Evolutionary conservation across 2,329 filamentous ascomycete species (phyloP), one percentile per base, ranked within the genome.

Genomic region (Fusarium decemcellulare): DNA sequence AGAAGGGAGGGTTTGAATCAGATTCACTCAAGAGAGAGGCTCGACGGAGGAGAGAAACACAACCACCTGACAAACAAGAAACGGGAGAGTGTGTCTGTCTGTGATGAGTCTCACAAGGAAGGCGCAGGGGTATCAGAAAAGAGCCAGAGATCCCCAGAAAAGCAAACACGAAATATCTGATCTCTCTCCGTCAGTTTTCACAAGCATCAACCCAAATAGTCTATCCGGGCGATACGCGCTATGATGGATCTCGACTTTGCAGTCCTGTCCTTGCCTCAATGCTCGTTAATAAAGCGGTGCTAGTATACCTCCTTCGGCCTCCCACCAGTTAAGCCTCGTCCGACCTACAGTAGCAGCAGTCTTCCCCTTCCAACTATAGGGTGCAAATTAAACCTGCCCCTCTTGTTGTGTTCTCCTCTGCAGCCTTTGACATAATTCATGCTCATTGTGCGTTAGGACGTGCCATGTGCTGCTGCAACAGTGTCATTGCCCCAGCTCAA

Each of bases 341-440:
- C 54, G 67, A 16, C 32, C 60, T 27, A 16, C 43, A 39, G 39
- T 14, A 54, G 23, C 30, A 48, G 47, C 47, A 30, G 9, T 18
- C 48, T 70, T 63, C 62, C 66, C 62, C 44, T 70, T 66, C 51
- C 37, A n/a, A 70, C 44, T 48, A 55, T 47, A 57, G 46, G 58
- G 50, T 59, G 52, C 66, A 59, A 70, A 70, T 69, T 70, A 69
- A 69, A 70, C 67, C 23, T 54, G 29, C 67, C 67, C 59, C 67
- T 69, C 66, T 63, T 36, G 43, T 43, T n/a, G 29, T 54, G 51
- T n/a, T 34, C 51, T 39, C 62, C 65, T 50, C 55, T 51, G 40
- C 65, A 52, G 30, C 52, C 57, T 18, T 52, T 67, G 51, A 36
- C 61, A 65, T 52, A 47, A 52, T 59, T 40, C 32, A 47, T 51